Evolutionary conservation across 345 rosid species (phyloP).

Genomic region (Populus ilicifolia): DNA sequence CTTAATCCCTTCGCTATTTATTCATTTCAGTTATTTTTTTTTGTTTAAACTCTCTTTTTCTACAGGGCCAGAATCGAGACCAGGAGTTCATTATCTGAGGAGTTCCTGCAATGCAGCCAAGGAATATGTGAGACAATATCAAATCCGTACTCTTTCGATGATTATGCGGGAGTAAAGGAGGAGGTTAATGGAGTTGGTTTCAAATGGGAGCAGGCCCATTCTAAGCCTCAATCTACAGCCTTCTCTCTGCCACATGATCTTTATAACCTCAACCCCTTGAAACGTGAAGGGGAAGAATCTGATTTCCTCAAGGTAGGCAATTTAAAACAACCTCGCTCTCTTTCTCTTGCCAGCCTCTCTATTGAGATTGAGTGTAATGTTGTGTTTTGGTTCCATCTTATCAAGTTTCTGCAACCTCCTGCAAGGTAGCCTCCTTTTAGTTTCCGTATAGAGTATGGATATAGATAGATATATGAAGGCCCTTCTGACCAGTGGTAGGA

Average conservation of each 20-base stretch:
- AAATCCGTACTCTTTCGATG: slow-evolving; percentile 36
- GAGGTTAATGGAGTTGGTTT: slow-evolving; percentile 35
- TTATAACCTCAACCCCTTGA: slow-evolving; percentile 13
- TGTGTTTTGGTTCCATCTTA: slow-evolving; percentile 24
- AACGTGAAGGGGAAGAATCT: slow-evolving; percentile 28
- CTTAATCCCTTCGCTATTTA: slow-evolving; percentile 11
- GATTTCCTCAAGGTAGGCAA: slow-evolving; percentile 40
- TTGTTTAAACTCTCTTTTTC: slow-evolving; percentile 13
- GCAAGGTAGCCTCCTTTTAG: background rate
- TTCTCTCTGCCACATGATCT: slow-evolving; percentile 27
- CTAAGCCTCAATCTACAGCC: slow-evolving; percentile 19
- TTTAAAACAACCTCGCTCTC: background rate
- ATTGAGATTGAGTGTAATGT: slow-evolving; percentile 32
- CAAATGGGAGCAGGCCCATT: slow-evolving; percentile 31
- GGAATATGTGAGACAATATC: slow-evolving; percentile 37
- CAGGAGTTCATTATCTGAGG: slow-evolving; percentile 45
- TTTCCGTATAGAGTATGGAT: slow-evolving; percentile 1
- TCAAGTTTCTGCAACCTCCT: slow-evolving; percentile 7
- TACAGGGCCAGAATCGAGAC: slow-evolving; percentile 45
- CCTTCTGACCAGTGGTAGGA: slow-evolving; percentile 20
- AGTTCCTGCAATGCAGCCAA: slow-evolving; percentile 46
- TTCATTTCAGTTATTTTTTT: slow-evolving; percentile 9
- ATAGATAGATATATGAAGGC: too few relatives aligned
- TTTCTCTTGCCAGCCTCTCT: slow-evolving; percentile 22
- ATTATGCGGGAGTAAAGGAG: slow-evolving; percentile 32